Evolutionary conservation across 2,329 filamentous ascomycete species (phyloP).

Genomic region (Alternaria alternata): DNA sequence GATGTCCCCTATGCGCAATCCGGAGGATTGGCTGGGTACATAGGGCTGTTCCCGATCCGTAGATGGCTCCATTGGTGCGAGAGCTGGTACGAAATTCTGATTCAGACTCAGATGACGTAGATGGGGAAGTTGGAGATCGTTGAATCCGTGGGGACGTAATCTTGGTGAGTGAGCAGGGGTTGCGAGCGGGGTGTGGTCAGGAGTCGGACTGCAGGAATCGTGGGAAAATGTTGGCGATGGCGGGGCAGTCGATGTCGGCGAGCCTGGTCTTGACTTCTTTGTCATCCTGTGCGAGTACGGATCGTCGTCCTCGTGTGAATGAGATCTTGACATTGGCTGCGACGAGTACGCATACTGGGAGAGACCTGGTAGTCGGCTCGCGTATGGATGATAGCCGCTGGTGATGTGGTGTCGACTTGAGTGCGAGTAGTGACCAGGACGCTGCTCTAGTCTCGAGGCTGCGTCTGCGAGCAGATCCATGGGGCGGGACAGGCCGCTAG

Average conservation of each 20-base stretch:
- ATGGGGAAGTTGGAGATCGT: slow-evolving; percentile 82
- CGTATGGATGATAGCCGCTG: slow-evolving; percentile 58
- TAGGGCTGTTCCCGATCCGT: slow-evolving; percentile 67
- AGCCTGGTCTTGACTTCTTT: slow-evolving; percentile 92
- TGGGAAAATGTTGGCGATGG: slow-evolving; percentile 97
- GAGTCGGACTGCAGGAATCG: slow-evolving; percentile 92
- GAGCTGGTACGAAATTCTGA: slow-evolving; percentile 65
- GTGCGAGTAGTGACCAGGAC: slow-evolving; percentile 57
- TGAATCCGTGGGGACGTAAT: slow-evolving; percentile 75
- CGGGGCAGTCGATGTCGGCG: slow-evolving; percentile 92
- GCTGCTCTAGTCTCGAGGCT: slow-evolving; percentile 71
- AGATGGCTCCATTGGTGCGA: slow-evolving; percentile 75
- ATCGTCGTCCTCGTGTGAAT: slow-evolving; percentile 84
- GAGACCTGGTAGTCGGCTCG: slow-evolving; percentile 67
- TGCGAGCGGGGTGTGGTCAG: slow-evolving; percentile 97
- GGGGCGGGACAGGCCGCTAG: slow-evolving; percentile 62
- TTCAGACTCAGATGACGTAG: slow-evolving; percentile 77
- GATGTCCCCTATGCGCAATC: slow-evolving; percentile 88
- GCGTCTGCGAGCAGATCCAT: slow-evolving; percentile 75
- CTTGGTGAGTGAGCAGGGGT: slow-evolving; percentile 95
- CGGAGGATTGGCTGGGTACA: slow-evolving; percentile 65
- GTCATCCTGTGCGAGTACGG: slow-evolving; percentile 77
- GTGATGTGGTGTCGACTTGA: slow-evolving; percentile 51
- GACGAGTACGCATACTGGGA: slow-evolving; percentile 66
- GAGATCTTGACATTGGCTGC: slow-evolving; percentile 89